Evolutionary conservation across 176 grass and related monocot species (phyloP).

Genomic region (Bromus sterilis): DNA sequence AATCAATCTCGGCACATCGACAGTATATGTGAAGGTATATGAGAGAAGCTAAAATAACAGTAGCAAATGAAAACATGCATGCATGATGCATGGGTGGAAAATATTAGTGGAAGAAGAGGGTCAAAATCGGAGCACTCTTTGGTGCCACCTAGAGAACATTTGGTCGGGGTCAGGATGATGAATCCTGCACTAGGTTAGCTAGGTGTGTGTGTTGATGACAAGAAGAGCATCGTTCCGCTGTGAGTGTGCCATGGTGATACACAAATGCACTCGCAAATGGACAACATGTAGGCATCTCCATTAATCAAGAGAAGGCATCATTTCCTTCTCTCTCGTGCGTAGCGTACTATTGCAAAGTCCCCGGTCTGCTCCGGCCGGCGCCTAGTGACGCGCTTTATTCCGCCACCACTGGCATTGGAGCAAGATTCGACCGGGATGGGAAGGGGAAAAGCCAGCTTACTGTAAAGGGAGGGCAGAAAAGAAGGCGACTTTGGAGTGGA

Average conservation of each 20-base stretch:
- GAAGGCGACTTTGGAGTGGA: neutral
- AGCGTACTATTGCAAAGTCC: neutral
- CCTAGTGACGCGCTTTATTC: neutral
- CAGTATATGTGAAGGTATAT: neutral
- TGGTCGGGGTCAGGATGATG: neutral
- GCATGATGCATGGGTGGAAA: neutral
- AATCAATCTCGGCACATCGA: neutral
- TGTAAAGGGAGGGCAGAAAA: neutral
- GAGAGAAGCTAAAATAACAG: neutral
- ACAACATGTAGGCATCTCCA: neutral
- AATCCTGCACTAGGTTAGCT: neutral
- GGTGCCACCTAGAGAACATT: neutral
- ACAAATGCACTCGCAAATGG: neutral
- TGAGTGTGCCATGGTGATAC: neutral
- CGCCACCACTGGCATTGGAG: neutral
- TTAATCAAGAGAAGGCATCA: neutral
- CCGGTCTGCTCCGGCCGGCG: neutral
- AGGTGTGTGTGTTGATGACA: neutral
- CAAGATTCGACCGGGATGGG: neutral
- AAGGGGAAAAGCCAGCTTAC: neutral
- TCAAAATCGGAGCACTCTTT: neutral
- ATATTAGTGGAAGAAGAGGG: neutral
- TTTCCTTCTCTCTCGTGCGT: neutral
- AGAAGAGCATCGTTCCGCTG: neutral
- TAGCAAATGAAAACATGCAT: neutral